A percentile compares a stretch with the other conserved stretches of the same genome.
Evolutionary conservation across 768 basidiomycete species (phyloP).

Genomic region (Pleurotus tuber-regium): DNA sequence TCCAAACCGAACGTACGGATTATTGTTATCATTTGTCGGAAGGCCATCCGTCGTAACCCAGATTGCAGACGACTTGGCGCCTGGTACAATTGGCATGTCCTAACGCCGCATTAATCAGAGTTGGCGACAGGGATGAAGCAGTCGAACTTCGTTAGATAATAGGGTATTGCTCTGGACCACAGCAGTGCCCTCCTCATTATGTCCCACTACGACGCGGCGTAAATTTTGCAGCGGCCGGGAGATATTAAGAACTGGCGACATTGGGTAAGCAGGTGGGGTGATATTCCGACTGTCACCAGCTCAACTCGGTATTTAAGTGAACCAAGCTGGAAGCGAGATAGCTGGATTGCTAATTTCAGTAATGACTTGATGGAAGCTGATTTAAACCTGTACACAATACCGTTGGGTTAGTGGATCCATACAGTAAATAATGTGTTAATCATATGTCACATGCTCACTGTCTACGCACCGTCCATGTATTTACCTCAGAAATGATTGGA

Average conservation of each 20-base stretch:
- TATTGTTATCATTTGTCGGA: conserved; percentile 57
- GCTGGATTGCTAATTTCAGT: conserved; percentile 4
- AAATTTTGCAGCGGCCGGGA: conserved; percentile 31
- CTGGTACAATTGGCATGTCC: conserved; percentile 33
- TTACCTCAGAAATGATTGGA: conserved; percentile 3
- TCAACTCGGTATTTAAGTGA: not conserved
- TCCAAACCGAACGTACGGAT: conserved; percentile 28
- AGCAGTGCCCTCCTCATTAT: conserved; percentile 40
- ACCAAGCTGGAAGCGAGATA: not conserved
- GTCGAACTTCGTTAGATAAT: conserved; percentile 28
- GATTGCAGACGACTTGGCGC: conserved; percentile 34
- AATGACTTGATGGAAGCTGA: conserved; percentile 3
- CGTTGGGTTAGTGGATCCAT: not conserved
- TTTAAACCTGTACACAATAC: not conserved
- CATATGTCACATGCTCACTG: conserved; percentile 1
- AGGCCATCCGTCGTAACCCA: conserved; percentile 49
- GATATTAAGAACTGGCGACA: conserved; percentile 5
- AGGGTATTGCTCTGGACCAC: conserved; percentile 35
- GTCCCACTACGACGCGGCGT: conserved; percentile 51
- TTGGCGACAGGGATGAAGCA: not conserved
- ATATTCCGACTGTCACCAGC: not conserved
- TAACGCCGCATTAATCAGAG: conserved; percentile 11
- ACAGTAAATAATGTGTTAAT: not conserved
- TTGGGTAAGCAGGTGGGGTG: not conserved
- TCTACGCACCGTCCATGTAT: not conserved